Evolutionary conservation across 306 rosid species (phyloP).

Genomic region (Hippophae rhamnoides): DNA sequence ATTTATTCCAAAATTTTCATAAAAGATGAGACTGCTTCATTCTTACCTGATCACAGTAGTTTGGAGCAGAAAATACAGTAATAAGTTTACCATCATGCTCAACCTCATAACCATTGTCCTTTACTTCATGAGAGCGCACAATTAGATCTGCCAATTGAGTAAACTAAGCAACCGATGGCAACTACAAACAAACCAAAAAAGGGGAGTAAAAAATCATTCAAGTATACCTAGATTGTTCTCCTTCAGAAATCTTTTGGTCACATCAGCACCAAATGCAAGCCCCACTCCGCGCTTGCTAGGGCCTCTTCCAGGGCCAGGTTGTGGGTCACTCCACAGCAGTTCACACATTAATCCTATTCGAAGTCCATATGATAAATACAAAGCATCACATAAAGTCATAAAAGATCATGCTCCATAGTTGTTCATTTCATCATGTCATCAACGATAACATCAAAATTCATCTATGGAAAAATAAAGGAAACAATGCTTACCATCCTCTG

Average conservation of each 20-base stretch:
- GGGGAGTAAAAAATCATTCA: constrained; percentile 5
- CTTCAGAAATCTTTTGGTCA: constrained; percentile 75
- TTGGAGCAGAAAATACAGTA: constrained; percentile 98
- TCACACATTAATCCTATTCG: constrained; percentile 91
- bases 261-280: constrained; percentile 86
- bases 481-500: constrained; percentile 73
- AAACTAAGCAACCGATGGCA: constrained; percentile 11
- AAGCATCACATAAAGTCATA: constrained; percentile 2
- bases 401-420: constrained; percentile 4
- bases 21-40: constrained; percentile 1
- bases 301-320: constrained; percentile 87
- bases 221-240: constrained; percentile 78
- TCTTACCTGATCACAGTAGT: constrained; percentile 97
- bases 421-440: background rate
- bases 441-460: constrained; percentile 12
- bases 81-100: constrained; percentile 97
- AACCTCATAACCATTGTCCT: constrained; percentile 95
- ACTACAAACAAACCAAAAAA: constrained; percentile 3
- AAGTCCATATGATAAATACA: constrained; percentile 13
- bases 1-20: background rate
- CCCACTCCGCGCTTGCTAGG: constrained; percentile 99
- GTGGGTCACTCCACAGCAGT: constrained; percentile 98
- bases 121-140: constrained; percentile 98
- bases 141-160: constrained; percentile 58
- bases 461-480: background rate